These are phyloP conservation scores for Elsinoe fawcettii DNA, from an alignment of 2,329 filamentous ascomycete species.

Conservation along the genomic window DNA sequence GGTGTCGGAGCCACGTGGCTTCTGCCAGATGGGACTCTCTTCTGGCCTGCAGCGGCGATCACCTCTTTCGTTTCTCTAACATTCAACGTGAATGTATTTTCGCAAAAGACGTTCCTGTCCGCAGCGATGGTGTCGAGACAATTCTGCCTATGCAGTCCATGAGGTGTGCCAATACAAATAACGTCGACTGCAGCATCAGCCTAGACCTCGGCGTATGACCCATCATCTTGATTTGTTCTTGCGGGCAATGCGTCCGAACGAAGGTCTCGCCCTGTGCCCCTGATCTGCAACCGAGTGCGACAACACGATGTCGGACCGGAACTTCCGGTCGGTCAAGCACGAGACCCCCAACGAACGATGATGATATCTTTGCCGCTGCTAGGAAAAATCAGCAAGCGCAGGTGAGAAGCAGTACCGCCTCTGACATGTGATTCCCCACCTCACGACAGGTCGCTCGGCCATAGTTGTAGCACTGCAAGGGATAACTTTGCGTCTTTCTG, in stretches of 20 bases:
- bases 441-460: neutral
- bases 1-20: conserved; percentile 42
- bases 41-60: conserved; percentile 33
- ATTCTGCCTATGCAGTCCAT: conserved; percentile 39
- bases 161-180: conserved; percentile 42
- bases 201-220: conserved; percentile 36
- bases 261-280: neutral
- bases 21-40: conserved; percentile 40
- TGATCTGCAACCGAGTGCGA: neutral
- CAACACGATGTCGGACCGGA: neutral
- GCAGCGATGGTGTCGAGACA: conserved; percentile 37
- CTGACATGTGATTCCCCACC: neutral
- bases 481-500: no score
- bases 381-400: neutral
- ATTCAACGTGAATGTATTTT: conserved; percentile 41
- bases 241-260: neutral
- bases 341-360: conserved; percentile 5
- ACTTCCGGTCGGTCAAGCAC: neutral
- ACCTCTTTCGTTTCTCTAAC: conserved; percentile 35
- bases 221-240: conserved; percentile 28
- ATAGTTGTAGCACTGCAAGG: neutral
- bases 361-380: conserved; percentile 47
- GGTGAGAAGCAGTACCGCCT: neutral
- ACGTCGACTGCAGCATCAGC: conserved; percentile 37
- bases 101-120: conserved; percentile 41